Evolutionary conservation across 2,329 filamentous ascomycete genomes (phyloP).

Genomic region (Gnomoniopsis sp.): DNA sequence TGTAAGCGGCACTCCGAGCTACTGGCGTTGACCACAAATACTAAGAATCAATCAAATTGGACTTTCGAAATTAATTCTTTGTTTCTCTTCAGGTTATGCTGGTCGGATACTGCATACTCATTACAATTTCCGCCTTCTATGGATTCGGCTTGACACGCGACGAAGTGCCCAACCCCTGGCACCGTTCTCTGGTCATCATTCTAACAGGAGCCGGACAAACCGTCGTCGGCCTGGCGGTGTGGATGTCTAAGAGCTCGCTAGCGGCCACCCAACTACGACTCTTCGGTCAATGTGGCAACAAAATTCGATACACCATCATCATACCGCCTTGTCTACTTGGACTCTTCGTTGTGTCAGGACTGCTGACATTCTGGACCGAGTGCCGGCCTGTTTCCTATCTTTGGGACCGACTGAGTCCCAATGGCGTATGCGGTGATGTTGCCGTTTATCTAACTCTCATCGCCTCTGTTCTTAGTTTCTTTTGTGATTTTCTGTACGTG

Average conservation of each 20-base stretch:
- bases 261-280: conserved; percentile 1
- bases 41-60: too few species aligned
- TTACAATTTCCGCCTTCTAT: conserved; percentile 4
- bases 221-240: conserved; percentile 6
- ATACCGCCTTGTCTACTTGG: background rate
- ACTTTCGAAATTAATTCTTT: too few species aligned
- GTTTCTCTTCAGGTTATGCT: background rate
- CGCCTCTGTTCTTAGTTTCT: conserved; percentile 1
- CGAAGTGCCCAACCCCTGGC: conserved; percentile 7
- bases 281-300: conserved; percentile 1
- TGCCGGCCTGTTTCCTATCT: conserved; percentile 1
- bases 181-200: conserved; percentile 6
- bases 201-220: conserved; percentile 8
- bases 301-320: conserved; percentile 1
- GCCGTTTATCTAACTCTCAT: conserved; percentile 4
- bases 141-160: conserved; percentile 1
- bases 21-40: background rate
- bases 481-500: conserved; percentile 7
- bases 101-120: background rate
- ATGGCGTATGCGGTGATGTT: conserved; percentile 1
- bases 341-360: background rate
- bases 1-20: background rate
- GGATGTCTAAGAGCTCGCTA: background rate
- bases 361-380: conserved; percentile 6
- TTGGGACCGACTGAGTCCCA: conserved; percentile 4